Base-by-base conservation (phyloP, 2,329 filamentous ascomycete species). In the Lachnellula arida region DNA sequence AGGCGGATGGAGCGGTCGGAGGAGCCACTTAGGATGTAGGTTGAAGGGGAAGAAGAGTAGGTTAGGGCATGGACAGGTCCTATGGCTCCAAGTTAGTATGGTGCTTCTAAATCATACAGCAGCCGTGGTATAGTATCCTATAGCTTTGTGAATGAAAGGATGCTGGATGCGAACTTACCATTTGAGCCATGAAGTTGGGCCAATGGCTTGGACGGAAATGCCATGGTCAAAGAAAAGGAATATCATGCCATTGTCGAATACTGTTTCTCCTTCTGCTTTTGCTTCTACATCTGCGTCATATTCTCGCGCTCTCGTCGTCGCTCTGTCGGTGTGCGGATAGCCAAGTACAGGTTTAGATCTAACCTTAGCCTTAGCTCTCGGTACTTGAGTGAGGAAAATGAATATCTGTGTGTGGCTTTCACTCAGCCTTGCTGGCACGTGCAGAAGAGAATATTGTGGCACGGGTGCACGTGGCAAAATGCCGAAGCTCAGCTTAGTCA, bases 1-100 rank as follows among this genome's bases (percentile, higher is more conserved):
- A 97, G 86, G 55, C 92, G 86, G 70, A 97, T 85, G 15, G 84
- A 81, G 60, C 91, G 89, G 78, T 97, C 93, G 51, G 89, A 82
- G 35, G 87, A 91, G 67, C 93, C 92, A 37, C 91, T 91, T 57
- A 97, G 82, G 69, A 97, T 81, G 68, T 91, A 91, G 3, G 85
- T 87, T 42, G 86, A 87, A 15, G 87, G 83, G 12, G 81, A 84
- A 58, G 86, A 82, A 53, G 87, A 91, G 73, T 91, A 91, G 51
- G 82, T 77, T 53, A 91, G 77, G 48, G 87, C 82, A 70, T 91
- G 88, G 49, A 91, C 79, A 37, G 88, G 85, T 57, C 85, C 86
- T 89, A 66, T 22, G 46, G 48, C 19, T 23, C 9, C 22, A 15
- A 47, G 25, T 46, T 28, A 42, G 37, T 50, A 42, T 56, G 43